Conservation (phyloP, 805 yeast genomes). For the Pichia scutulata region DNA sequence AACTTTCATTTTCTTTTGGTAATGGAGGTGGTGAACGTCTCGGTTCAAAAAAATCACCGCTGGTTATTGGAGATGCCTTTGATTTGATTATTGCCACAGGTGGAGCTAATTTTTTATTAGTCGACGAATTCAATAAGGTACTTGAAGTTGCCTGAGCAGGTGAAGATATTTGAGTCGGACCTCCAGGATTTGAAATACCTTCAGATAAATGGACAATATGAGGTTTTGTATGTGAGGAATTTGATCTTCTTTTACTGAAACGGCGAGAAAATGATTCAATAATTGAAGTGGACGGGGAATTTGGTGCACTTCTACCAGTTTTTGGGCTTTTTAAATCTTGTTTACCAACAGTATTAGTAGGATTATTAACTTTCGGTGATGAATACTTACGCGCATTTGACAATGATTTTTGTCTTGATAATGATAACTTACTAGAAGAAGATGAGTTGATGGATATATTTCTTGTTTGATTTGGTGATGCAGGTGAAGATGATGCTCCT, state of each 20-base stretch:
- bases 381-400: conserved; percentile 6
- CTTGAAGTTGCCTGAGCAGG: conserved; percentile 9
- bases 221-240: conserved; percentile 11
- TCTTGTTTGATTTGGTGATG: background rate
- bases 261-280: conserved; percentile 24
- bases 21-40: conserved; percentile 10
- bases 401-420: conserved; percentile 4
- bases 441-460: background rate
- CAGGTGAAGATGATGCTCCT: background rate
- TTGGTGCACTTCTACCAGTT: conserved; percentile 5
- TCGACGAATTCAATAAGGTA: background rate
- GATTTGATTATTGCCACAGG: background rate
- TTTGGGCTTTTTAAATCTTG: background rate
- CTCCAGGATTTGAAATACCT: conserved; percentile 17
- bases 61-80: background rate
- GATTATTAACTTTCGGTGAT: background rate
- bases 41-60: conserved; percentile 5
- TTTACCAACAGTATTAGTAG: background rate
- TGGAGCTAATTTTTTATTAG: background rate
- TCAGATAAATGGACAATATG: conserved; percentile 19
- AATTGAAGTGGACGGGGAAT: conserved; percentile 23
- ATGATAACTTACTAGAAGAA: background rate
- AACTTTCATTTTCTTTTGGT: background rate
- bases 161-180: conserved; percentile 15
- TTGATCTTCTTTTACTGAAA: conserved; percentile 15